phyloP scores from a whole-genome alignment of 768 basidiomycete species.

The Auricularia auricula-judae region DNA sequence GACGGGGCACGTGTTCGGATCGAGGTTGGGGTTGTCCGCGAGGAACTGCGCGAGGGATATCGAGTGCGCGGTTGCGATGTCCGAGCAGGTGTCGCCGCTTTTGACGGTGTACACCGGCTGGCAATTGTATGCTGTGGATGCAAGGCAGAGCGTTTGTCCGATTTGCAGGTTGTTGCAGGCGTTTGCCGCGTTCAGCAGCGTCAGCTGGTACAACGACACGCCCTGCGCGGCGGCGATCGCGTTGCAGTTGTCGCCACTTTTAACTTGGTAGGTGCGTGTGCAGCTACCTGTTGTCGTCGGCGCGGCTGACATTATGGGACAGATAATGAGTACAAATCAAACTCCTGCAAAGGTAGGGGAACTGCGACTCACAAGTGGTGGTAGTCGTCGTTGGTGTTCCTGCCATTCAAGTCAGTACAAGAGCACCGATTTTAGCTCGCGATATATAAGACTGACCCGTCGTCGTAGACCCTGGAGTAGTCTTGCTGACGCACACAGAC shows the following conservation, averaged over 20 bases:
- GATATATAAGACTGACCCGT: no score
- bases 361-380: no score
- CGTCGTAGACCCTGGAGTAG: no score
- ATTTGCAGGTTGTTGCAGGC: slow-evolving; percentile 42
- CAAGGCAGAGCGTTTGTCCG: slow-evolving; percentile 41
- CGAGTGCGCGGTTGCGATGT: slow-evolving; percentile 28
- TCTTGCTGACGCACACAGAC: no score
- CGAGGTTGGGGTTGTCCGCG: slow-evolving; percentile 57
- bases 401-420: no score
- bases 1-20: slow-evolving; percentile 10
- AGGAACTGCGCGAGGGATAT: slow-evolving; percentile 36
- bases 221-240: slow-evolving; percentile 35
- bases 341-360: no score
- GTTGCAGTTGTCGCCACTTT: slow-evolving; percentile 44
- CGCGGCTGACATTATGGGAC: no score
- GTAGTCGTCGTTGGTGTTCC: no score
- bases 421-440: no score
- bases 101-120: slow-evolving; percentile 34
- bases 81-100: slow-evolving; percentile 37
- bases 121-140: slow-evolving; percentile 47
- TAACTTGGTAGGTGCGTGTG: slow-evolving; percentile 41
- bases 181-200: slow-evolving; percentile 33
- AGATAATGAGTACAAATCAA: no score
- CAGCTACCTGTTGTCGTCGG: slow-evolving; percentile 18
- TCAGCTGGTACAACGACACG: slow-evolving; percentile 50